Conservation (phyloP, 1,284 basidiomycete genomes). For the Afroboletus lepidellus region DNA sequence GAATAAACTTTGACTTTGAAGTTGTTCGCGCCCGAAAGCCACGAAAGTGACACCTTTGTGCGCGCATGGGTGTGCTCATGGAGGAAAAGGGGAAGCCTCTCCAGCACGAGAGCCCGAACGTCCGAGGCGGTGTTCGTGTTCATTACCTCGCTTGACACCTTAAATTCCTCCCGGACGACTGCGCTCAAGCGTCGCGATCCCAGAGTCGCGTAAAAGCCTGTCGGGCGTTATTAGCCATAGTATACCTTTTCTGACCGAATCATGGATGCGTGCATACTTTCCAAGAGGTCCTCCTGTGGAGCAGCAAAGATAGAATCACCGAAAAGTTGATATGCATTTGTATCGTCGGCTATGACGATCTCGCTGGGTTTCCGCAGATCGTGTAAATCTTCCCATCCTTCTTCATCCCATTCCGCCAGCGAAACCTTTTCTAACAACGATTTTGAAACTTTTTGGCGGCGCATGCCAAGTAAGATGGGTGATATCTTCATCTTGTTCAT, state of each 20-base stretch:
- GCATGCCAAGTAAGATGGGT: not conserved
- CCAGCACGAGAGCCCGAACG: not conserved
- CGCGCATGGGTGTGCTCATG: conserved; percentile 73
- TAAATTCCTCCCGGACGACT: not conserved
- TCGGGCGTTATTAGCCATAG: not conserved
- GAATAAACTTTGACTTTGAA: conserved; percentile 3
- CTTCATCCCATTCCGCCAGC: conserved; percentile 18
- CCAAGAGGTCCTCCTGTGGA: conserved; percentile 2
- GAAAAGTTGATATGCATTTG: conserved; percentile 1
- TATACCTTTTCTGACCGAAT: conserved; percentile 23
- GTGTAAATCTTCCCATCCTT: conserved; percentile 59
- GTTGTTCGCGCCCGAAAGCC: conserved; percentile 36
- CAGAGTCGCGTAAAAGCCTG: conserved; percentile 1
- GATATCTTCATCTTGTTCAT: not conserved
- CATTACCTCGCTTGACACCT: not conserved
- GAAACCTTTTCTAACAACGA: conserved; percentile 17
- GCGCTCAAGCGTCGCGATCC: not conserved
- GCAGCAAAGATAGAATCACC: not conserved
- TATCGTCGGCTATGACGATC: conserved; percentile 24
- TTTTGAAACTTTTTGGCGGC: conserved; percentile 23
- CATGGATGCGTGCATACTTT: conserved; percentile 33
- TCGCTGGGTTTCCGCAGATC: conserved; percentile 62
- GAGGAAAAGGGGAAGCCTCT: conserved; percentile 3
- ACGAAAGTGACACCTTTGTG: conserved; percentile 39
- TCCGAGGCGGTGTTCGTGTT: not conserved